Conservation (phyloP, 108 stramenopile genomes). For the Cyclotella baltica region DNA sequence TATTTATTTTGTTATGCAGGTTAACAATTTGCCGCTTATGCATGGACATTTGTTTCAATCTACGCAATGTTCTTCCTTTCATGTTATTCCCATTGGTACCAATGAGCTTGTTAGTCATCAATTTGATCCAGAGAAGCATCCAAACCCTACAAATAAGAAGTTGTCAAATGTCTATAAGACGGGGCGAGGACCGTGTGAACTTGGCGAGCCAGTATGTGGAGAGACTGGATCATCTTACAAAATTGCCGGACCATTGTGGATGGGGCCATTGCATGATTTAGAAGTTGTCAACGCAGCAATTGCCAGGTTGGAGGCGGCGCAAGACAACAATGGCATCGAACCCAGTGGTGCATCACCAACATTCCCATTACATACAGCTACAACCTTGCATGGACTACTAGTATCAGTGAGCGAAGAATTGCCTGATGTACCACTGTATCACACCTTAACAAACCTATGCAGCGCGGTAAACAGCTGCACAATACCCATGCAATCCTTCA, state of each 20-base stretch:
- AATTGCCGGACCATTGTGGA: conserved; percentile 96
- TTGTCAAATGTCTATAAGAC: conserved; percentile 61
- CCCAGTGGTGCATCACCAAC: conserved; percentile 44
- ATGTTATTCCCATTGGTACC: conserved; percentile 70
- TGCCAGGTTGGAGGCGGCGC: conserved; percentile 63
- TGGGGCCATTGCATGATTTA: conserved; percentile 93
- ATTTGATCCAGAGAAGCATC: conserved; percentile 57
- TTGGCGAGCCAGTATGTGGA: conserved; percentile 49
- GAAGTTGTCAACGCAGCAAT: conserved; percentile 81
- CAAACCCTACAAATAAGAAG: conserved; percentile 64
- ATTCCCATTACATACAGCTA: conserved; percentile 43
- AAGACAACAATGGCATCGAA: conserved; percentile 34
- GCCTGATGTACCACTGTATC: conserved; percentile 91
- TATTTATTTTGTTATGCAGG: conserved; percentile 16
- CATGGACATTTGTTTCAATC: conserved; percentile 94
- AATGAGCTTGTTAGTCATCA: conserved; percentile 35
- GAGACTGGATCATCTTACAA: conserved; percentile 89
- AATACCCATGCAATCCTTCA: conserved; percentile 77
- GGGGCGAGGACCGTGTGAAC: conserved; percentile 52
- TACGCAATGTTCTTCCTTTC: conserved; percentile 93
- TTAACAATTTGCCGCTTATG: conserved; percentile 79
- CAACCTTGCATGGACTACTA: conserved; percentile 82
- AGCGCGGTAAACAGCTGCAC: conserved; percentile 69
- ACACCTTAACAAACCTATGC: conserved; percentile 84
- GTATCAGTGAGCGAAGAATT: conserved; percentile 94